Evolutionary conservation across 495 filamentous ascomycete species (phyloP).

Genomic region (Lepidopterella palustris): DNA sequence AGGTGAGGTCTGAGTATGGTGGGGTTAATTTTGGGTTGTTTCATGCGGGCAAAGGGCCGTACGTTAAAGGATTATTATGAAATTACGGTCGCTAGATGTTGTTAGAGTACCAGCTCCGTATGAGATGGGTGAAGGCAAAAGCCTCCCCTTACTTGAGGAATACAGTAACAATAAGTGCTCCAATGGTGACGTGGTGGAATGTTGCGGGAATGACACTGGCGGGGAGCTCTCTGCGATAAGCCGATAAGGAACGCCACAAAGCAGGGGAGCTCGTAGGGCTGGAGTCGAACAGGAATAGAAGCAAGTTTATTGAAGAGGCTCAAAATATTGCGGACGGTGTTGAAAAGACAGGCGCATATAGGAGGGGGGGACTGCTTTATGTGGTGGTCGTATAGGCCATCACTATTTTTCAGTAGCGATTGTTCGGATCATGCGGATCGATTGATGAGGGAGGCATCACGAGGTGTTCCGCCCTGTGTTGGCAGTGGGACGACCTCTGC

Average conservation of each 20-base stretch:
- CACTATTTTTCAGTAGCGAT: background rate
- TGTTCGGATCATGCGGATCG: background rate
- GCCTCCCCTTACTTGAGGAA: background rate
- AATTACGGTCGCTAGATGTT: background rate
- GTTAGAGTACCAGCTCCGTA: background rate
- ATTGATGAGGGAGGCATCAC: background rate
- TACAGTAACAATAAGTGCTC: background rate
- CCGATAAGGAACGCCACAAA: background rate
- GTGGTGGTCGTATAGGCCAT: background rate
- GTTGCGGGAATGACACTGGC: background rate
- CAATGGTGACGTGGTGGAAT: background rate
- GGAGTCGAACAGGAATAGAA: background rate
- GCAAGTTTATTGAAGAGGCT: background rate
- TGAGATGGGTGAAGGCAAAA: background rate
- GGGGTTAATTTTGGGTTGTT: conserved; percentile 67
- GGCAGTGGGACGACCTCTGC: too few relatives aligned
- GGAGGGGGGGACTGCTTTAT: background rate
- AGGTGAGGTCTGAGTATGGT: conserved; percentile 90
- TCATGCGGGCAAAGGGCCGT: too few relatives aligned
- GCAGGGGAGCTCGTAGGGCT: background rate
- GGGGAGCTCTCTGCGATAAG: background rate
- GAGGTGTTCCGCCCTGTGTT: background rate
- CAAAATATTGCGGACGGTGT: background rate
- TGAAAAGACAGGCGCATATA: background rate
- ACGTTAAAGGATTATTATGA: too few relatives aligned